Evolutionary conservation across 352 stramenopile genomes (phyloP).

Genomic region (Phytophthora aleatoria): DNA sequence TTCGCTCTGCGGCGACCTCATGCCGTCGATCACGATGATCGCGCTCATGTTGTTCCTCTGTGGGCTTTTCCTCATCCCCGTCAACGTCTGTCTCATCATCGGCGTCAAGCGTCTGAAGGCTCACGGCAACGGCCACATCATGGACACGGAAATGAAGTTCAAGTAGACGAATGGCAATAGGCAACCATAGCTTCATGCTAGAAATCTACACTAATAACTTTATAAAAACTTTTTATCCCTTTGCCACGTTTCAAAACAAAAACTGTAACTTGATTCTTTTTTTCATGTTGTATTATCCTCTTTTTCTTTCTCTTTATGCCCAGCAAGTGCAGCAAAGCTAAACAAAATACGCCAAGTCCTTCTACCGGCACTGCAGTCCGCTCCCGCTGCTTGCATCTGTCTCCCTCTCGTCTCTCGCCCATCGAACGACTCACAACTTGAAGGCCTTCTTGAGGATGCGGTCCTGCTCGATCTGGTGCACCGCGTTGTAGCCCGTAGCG

Average conservation of each 20-base stretch:
- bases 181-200: background rate
- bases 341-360: constrained; percentile 28
- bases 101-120: constrained; percentile 63
- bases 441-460: constrained; percentile 91
- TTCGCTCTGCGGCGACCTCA: constrained; percentile 59
- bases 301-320: constrained; percentile 15
- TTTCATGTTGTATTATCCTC: background rate
- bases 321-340: constrained; percentile 31
- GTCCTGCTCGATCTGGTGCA: constrained; percentile 94
- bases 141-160: constrained; percentile 69
- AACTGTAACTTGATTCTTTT: background rate
- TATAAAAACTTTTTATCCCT: constrained; percentile 2
- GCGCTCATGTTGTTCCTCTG: constrained; percentile 75
- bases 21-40: constrained; percentile 76
- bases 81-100: constrained; percentile 77
- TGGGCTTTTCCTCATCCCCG: constrained; percentile 66
- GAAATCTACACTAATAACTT: background rate
- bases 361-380: constrained; percentile 27
- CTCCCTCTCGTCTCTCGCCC: constrained; percentile 2
- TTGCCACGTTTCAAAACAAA: no score
- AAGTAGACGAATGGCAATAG: constrained; percentile 34
- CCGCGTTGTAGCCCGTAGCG: constrained; percentile 95
- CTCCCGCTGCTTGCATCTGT: constrained; percentile 13
- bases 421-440: constrained; percentile 40
- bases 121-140: constrained; percentile 55